A percentile compares a stretch with the other conserved stretches of the same genome.
Evolutionary conservation across 2,329 filamentous ascomycete species (phyloP).

Genomic region (Penicillium crustosum): DNA sequence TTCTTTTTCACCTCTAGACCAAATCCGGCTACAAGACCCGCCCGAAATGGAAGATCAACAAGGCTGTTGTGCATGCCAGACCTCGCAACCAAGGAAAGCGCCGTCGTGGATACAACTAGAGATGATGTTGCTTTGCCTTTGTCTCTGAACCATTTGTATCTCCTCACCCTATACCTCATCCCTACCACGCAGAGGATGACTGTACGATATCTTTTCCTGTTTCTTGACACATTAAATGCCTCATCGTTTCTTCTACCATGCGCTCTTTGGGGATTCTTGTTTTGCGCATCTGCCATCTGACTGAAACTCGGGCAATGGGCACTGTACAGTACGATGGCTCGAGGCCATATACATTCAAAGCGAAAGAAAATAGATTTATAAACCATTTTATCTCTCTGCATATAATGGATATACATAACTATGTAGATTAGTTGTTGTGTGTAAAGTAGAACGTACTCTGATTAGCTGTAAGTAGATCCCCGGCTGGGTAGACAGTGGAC

Average conservation of each 20-base stretch:
- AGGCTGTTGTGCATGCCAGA: conserved; percentile 80
- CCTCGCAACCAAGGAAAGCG: conserved; percentile 90
- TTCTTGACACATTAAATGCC: conserved; percentile 13
- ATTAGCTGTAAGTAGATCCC: conserved; percentile 5
- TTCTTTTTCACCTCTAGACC: conserved; percentile 39
- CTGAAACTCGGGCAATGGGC: conserved; percentile 16
- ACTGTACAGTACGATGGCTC: conserved; percentile 26
- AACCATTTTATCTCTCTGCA: neutral
- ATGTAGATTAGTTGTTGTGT: no score
- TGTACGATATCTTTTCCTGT: conserved; percentile 25
- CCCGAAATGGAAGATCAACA: conserved; percentile 84
- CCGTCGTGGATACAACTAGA: conserved; percentile 62
- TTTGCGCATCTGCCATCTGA: conserved; percentile 15
- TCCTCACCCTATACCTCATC: conserved; percentile 23
- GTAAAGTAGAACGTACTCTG: neutral
- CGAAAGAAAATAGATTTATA: conserved; percentile 13
- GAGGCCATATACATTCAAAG: conserved; percentile 18
- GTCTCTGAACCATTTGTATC: conserved; percentile 10
- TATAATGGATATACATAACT: neutral
- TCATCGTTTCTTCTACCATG: conserved; percentile 13
- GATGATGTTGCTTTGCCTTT: conserved; percentile 4
- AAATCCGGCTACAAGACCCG: conserved; percentile 80
- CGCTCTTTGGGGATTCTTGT: conserved; percentile 10
- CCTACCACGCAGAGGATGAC: conserved; percentile 13
- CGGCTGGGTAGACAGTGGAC: neutral